Percentiles rank a stretch among this genome's conserved stretches.
Conservation (phyloP, 2,329 filamentous ascomycete genomes). For the Huntiella abstrusa region DNA sequence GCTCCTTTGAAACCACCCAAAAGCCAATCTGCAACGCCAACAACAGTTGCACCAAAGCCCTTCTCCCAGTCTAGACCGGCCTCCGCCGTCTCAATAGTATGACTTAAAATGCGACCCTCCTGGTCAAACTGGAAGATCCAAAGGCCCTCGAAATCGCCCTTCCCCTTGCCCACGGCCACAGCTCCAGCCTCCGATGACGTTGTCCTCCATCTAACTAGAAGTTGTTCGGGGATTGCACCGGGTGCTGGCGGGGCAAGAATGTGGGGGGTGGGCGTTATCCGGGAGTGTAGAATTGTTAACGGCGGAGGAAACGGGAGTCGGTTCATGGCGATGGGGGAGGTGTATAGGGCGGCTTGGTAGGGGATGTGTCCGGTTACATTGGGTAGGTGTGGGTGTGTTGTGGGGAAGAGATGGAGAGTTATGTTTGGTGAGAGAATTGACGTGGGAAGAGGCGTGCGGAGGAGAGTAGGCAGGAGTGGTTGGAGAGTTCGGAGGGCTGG, state of each 20-base stretch:
- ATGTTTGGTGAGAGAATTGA: slow-evolving; percentile 61
- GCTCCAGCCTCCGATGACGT: slow-evolving; percentile 15
- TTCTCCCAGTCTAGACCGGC: slow-evolving; percentile 68
- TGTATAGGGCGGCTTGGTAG: slow-evolving; percentile 89
- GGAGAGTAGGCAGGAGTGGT: slow-evolving; percentile 45
- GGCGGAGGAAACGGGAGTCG: slow-evolving; percentile 66
- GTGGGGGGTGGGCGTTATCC: slow-evolving; percentile 49
- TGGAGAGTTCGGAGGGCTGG: slow-evolving; percentile 46
- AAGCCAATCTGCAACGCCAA: slow-evolving; percentile 87
- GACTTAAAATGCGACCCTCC: slow-evolving; percentile 63
- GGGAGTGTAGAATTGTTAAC: slow-evolving; percentile 70
- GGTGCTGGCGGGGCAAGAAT: slow-evolving; percentile 28
- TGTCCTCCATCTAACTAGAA: slow-evolving; percentile 72
- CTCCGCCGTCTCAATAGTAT: slow-evolving; percentile 88
- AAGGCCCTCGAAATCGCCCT: slow-evolving; percentile 66
- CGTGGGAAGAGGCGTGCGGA: slow-evolving; percentile 49
- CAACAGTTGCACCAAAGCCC: slow-evolving; percentile 62
- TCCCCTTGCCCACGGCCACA: slow-evolving; percentile 20
- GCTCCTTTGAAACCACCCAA: slow-evolving; percentile 45
- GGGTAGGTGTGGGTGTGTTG: slow-evolving; percentile 73
- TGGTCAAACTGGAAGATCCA: slow-evolving; percentile 94
- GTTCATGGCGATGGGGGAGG: slow-evolving; percentile 89
- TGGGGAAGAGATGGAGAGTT: slow-evolving; percentile 50
- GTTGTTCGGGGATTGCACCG: slow-evolving; percentile 52
- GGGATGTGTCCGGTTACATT: slow-evolving; percentile 79